These are phyloP conservation scores for Tulasnella calospora DNA, from an alignment of 768 basidiomycete genomes.

Conservation along the genomic window DNA sequence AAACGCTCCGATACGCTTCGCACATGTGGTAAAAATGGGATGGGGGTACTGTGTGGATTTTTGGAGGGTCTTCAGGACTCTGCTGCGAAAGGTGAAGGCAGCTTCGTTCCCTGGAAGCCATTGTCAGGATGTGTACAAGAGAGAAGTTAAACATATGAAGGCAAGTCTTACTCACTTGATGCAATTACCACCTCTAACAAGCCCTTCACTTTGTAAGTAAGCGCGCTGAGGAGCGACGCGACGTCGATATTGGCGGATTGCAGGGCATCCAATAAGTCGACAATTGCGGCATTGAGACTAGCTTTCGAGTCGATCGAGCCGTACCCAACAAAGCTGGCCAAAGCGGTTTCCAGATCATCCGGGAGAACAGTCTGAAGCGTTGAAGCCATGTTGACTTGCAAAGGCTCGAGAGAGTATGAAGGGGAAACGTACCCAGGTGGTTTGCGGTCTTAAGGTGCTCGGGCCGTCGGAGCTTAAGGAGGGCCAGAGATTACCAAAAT, in stretches of 20 bases:
- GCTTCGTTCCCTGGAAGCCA: neutral
- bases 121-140: neutral
- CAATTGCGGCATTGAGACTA: neutral
- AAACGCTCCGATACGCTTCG: neutral
- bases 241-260: neutral
- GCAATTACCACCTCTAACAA: neutral
- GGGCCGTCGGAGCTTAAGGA: neutral
- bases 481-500: neutral
- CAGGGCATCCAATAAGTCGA: neutral
- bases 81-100: neutral
- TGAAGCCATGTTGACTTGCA: neutral
- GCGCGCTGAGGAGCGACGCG: neutral
- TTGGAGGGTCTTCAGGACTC: neutral
- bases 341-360: neutral
- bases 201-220: neutral
- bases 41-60: neutral
- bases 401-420: neutral
- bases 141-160: neutral
- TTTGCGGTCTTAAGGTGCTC: neutral
- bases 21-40: neutral
- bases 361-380: neutral
- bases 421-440: neutral
- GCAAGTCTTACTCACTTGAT: neutral
- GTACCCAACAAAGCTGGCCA: neutral
- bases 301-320: neutral